phyloP scores from a whole-genome alignment of 495 filamentous ascomycete genomes.

The Neurospora cerealis region DNA sequence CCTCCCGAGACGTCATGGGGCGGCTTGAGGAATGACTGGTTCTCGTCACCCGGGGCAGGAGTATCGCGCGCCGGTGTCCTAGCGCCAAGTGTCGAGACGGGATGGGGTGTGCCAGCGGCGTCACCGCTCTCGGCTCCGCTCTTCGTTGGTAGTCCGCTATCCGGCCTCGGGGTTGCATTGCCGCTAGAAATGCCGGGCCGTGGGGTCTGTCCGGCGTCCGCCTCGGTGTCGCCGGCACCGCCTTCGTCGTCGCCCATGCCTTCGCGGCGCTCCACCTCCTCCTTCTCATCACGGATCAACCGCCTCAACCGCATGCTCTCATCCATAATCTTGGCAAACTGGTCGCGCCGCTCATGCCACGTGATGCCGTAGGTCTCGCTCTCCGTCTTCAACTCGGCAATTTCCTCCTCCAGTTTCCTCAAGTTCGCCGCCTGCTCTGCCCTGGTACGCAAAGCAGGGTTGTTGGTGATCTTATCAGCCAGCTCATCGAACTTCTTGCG shows the following conservation, averaged over 20 bases:
- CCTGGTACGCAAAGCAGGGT: slow-evolving; percentile 65
- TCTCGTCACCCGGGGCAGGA: slow-evolving; percentile 18
- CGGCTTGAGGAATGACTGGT: slow-evolving; percentile 26
- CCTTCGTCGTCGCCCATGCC: slow-evolving; percentile 79
- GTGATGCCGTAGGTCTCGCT: slow-evolving; percentile 70
- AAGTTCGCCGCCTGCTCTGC: slow-evolving; percentile 74
- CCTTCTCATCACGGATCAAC: slow-evolving; percentile 90
- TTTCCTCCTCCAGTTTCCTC: slow-evolving; percentile 75
- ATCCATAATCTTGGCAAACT: slow-evolving; percentile 85
- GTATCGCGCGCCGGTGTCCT: slow-evolving; percentile 60
- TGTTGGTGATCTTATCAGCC: slow-evolving; percentile 77
- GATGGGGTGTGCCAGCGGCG: slow-evolving; percentile 36
- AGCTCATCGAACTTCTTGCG: slow-evolving; percentile 81
- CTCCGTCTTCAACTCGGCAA: slow-evolving; percentile 75
- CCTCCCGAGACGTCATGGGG: slow-evolving; percentile 34
- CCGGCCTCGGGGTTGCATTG: slow-evolving; percentile 29
- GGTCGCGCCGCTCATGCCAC: slow-evolving; percentile 76
- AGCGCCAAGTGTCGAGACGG: slow-evolving; percentile 37
- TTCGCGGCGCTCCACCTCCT: slow-evolving; percentile 63
- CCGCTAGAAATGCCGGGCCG: slow-evolving; percentile 29
- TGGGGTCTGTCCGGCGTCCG: slow-evolving; percentile 27
- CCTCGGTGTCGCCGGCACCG: slow-evolving; percentile 40
- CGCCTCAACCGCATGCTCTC: slow-evolving; percentile 78
- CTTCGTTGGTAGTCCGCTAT: slow-evolving; percentile 27
- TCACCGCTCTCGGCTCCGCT: slow-evolving; percentile 29